These are phyloP conservation scores for Wallacemonas sp. DNA, from an alignment of 208 protist species.

Conservation along the genomic window DNA sequence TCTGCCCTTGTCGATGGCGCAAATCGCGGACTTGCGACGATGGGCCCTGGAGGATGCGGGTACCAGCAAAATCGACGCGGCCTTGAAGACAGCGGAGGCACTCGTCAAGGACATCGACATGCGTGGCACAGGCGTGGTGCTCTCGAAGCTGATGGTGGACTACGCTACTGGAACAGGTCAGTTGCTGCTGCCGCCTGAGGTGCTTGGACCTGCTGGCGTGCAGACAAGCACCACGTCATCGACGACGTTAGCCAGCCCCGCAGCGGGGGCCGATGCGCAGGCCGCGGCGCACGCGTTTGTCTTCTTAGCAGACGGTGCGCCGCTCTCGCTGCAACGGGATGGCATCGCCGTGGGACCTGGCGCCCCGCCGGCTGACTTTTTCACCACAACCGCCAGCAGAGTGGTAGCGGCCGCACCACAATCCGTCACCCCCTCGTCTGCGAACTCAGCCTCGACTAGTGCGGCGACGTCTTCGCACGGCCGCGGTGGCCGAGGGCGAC, in stretches of 20 bases:
- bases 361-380: neutral
- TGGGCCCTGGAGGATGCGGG: neutral
- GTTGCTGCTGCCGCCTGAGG: neutral
- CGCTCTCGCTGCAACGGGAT: conserved; percentile 5
- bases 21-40: neutral
- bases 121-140: neutral
- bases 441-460: neutral
- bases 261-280: neutral
- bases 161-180: neutral
- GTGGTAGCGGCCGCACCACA: no score
- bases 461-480: neutral
- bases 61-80: neutral
- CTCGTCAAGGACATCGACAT: neutral
- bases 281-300: neutral
- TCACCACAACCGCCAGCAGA: no score
- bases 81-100: neutral
- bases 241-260: neutral
- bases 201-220: neutral
- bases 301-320: conserved; percentile 4
- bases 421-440: neutral
- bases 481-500: neutral
- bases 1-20: neutral
- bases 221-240: neutral
- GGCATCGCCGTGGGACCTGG: neutral
- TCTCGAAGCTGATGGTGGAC: conserved; percentile 15